Evolutionary conservation across 148 eudicot genomes (phyloP), one percentile per base, ranked within the genome.

Genomic region (Cornus suecica): DNA sequence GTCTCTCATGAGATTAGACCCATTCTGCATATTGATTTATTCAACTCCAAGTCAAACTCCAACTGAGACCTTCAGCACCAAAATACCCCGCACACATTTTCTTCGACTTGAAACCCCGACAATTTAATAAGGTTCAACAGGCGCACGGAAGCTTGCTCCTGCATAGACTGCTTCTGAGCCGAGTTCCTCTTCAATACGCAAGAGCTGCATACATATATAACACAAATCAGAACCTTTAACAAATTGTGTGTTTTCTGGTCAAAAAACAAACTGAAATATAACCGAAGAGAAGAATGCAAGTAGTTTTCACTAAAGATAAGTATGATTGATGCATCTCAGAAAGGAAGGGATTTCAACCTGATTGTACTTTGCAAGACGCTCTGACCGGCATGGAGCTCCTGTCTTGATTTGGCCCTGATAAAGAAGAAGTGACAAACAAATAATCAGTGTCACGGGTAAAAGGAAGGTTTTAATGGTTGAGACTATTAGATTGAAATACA

Each of bases 161-260:
- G 99, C 99, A 75, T 94, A 94, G 22, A 92, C 89, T 27, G 99
- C 99, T n/a, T 86, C 91, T 11, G 87, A 80, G 65, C 99, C 99
- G n/a, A 94, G 97, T 87, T 94, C 99, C 79, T 94, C 99, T 72
- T 94, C 97, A 78, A 94, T 94, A 65, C 93, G 85, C 88, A 91
- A 84, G 70, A 91, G 87, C 96, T 90, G 86, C 23, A 75, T 20
- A 10, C 4, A 34, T 15, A 34, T 15, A 5, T 4, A 11, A 58
- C 5, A 58, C 62, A 37, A 3, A 58, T 58, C 24, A 58, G 62
- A 5, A 58, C 2, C 22, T 20, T 58, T 58, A 58, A 58, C 24
- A 48, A 58, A 58, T 58, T 25, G n/a, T 22, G 22, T 58, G 62
- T 31, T 74, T 60, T 34, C 34, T 20, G 26, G 27, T 27, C 29